phyloP scores from a whole-genome alignment of 1,284 basidiomycete genomes.

The Tilletia indica region DNA sequence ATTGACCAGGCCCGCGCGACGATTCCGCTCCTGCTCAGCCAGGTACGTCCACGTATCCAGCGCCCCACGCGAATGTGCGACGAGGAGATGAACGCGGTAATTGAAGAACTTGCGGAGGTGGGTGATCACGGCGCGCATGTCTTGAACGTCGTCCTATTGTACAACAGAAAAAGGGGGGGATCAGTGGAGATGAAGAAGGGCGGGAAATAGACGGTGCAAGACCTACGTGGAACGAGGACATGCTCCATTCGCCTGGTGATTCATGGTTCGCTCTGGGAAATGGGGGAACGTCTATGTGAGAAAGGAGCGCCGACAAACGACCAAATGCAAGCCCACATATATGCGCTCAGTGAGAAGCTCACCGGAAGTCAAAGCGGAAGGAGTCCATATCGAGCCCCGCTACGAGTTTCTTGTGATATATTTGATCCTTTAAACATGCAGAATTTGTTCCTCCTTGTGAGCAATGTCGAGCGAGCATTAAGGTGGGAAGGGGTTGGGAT shows the following conservation, averaged over 20 bases:
- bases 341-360: too few species aligned
- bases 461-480: too few species aligned
- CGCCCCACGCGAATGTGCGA: constrained; percentile 71
- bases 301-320: too few species aligned
- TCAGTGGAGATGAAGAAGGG: background rate
- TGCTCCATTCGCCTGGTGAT: constrained; percentile 65
- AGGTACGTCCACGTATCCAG: constrained; percentile 14
- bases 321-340: too few species aligned
- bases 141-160: constrained; percentile 63
- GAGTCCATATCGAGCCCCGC: constrained; percentile 70
- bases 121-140: constrained; percentile 67
- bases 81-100: constrained; percentile 67
- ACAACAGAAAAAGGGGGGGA: too few species aligned
- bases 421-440: constrained; percentile 62
- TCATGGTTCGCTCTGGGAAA: constrained; percentile 67
- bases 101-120: constrained; percentile 65
- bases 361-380: constrained; percentile 77
- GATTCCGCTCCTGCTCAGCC: constrained; percentile 9
- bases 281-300: too few species aligned
- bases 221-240: constrained; percentile 54
- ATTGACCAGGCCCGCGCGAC: background rate
- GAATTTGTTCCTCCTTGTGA: too few species aligned
- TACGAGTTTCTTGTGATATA: constrained; percentile 74
- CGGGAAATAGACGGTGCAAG: background rate
- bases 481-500: too few species aligned